phyloP scores from a whole-genome alignment of 768 basidiomycete species.

The Trametes gibbosa region DNA sequence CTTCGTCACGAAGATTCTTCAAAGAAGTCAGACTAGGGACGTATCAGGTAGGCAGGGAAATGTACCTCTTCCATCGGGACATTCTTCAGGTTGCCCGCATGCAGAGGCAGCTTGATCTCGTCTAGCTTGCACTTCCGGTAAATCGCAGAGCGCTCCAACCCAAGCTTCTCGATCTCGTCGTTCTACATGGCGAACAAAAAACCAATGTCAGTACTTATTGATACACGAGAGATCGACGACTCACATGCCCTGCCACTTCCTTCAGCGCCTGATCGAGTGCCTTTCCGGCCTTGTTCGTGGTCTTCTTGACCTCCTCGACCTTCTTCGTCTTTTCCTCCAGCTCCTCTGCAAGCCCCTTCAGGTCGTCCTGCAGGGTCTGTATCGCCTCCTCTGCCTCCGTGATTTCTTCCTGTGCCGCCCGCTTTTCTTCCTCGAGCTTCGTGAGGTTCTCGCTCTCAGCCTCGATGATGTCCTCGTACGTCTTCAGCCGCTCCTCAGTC shows the following conservation, averaged over 20 bases:
- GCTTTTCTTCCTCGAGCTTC: slow-evolving; percentile 55
- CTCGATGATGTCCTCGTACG: slow-evolving; percentile 48
- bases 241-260: slow-evolving; percentile 79
- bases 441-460: slow-evolving; percentile 53
- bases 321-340: slow-evolving; percentile 71
- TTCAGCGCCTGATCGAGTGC: slow-evolving; percentile 85
- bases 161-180: slow-evolving; percentile 88
- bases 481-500: slow-evolving; percentile 59
- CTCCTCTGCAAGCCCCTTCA: slow-evolving; percentile 56
- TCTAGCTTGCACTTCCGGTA: slow-evolving; percentile 94
- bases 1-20: slow-evolving; percentile 78
- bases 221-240: slow-evolving; percentile 18
- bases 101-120: slow-evolving; percentile 80
- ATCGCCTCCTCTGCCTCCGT: slow-evolving; percentile 53
- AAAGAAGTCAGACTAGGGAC: neutral
- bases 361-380: slow-evolving; percentile 54
- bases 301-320: slow-evolving; percentile 75
- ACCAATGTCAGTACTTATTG: neutral
- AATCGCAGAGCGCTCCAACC: slow-evolving; percentile 78
- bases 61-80: slow-evolving; percentile 94
- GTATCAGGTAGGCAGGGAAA: neutral
- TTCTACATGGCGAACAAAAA: slow-evolving; percentile 41
- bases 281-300: slow-evolving; percentile 65
- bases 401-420: slow-evolving; percentile 57
- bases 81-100: slow-evolving; percentile 71